Conservation (phyloP, 2,329 filamentous ascomycete species). For the Aspergillus sp. region DNA sequence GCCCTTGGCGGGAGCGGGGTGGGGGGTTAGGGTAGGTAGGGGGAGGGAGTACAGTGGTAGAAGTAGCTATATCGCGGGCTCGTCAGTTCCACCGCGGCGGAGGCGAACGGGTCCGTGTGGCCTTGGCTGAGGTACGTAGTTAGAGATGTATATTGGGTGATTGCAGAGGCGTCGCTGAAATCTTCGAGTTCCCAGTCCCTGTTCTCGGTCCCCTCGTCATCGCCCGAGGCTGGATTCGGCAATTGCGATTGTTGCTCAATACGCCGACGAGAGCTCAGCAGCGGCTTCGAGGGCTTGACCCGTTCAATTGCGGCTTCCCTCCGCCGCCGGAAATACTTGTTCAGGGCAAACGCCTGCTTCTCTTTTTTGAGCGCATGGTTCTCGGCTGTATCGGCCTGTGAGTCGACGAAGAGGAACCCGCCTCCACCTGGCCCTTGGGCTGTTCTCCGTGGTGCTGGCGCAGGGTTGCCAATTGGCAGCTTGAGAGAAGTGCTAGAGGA, state of each 20-base stretch:
- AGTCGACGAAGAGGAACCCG: constrained; percentile 1
- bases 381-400: neutral
- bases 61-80: constrained; percentile 1
- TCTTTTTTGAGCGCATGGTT: neutral
- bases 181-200: neutral
- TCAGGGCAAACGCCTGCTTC: neutral
- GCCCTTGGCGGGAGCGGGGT: neutral
- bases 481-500: neutral
- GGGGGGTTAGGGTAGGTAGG: too few relatives aligned
- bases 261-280: neutral
- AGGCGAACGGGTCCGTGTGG: constrained; percentile 1
- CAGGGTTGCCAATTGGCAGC: neutral
- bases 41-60: constrained; percentile 5
- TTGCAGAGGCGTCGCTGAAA: neutral
- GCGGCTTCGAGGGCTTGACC: neutral
- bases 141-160: neutral
- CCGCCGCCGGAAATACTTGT: neutral
- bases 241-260: neutral
- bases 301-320: neutral
- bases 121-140: constrained; percentile 7
- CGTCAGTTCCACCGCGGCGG: neutral
- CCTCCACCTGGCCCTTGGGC: too few relatives aligned
- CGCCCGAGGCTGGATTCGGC: too few relatives aligned
- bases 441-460: neutral
- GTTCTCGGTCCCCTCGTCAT: neutral